Base-by-base conservation (phyloP, 2,329 filamentous ascomycete species). In the Teratosphaeria pseudoeucalypti region DNA sequence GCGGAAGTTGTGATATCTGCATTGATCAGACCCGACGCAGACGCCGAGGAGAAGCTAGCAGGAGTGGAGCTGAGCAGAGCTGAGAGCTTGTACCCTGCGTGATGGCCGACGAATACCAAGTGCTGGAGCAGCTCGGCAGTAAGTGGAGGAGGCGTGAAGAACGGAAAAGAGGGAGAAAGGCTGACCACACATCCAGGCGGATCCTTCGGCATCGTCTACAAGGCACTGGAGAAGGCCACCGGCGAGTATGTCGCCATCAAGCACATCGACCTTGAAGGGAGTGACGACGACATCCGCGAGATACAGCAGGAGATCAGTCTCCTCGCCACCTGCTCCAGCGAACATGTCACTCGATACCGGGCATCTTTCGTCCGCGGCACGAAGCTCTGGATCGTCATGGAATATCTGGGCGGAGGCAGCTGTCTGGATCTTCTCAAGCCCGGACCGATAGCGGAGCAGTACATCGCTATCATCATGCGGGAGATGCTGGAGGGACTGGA, bases 331-430 rank as follows among this genome's bases (percentile, higher is more conserved):
- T 99, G 94, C 78, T 88, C 89, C 66, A 96, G 92, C 72, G 88
- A 89, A 55, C 95, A 88, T 74, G 91, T 99, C 66, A 97, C 94
- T 16, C 89, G 95, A 72, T 99, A 99, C 81, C 95, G 92, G 73
- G 89, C 90, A 26, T 96, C 92, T 71, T 99, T 97, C 74, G 82
- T 97, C n/a, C 85, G 90, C 67, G 94, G 94, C 29, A 89, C 92
- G 73, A 99, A 97, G 77, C 79, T 99, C 79, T 99, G 94, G 94
- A 99, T 99, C 71, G 90, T 97, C 60, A 99, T 99, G 94, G 94
- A 99, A 75, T 99, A 88, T 71, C 79, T 99, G 11, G 94, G 94
- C 6, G 94, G 94, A 64, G 94, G 94, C 49, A 97, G 94, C 19
- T 96, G 94, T 73, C 81, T 96, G 65, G 94, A 99, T 73, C 75